Base-by-base conservation (phyloP, 129 eudicot genomes). In the Tagetes erecta region DNA sequence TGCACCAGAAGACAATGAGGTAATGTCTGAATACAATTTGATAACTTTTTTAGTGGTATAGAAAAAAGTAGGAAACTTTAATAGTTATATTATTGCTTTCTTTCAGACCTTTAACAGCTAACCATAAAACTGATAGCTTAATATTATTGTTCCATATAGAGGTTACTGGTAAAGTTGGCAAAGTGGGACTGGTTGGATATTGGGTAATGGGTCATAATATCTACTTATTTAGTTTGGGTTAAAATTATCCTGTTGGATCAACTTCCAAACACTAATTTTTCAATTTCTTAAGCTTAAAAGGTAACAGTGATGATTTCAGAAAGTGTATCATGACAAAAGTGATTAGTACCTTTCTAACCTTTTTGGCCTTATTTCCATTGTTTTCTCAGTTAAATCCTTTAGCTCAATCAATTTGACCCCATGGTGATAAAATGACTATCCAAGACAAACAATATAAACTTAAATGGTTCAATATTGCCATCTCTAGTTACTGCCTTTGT, bases 1-100 rank as follows among this genome's bases (percentile, higher is more conserved):
- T 80, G 88, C 96, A 56, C 88, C 92, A 31, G 97, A 90, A 78
- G 84, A 82, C 85, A 84, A 82, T 66, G 98, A 93, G 98, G 98
- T 90, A 85, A 2, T 20, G 31, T 36, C 13, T 60, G n/a, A 13
- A 14, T 44, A 6, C 66, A 49, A 14, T 75, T 50, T 65, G 3
- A 27, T 55, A 55, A 20, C 27, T 55, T 1, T 55, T 20, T 14
- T 55, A 58, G 41, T 37, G 2, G 20, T 4, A 11, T n/a, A n/a
- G n/a, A n/a, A 20, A n/a, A 52, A 52, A 12, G 58, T 52, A 52
- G 58, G 58, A 20, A n/a, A 33, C 8, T 1, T n/a, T 14, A 5
- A 5, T 14, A 5, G 1, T 52, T 52, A 52, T 52, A 4, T 52
- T n/a, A 4, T 52, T 14, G 33, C 58, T 52, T 52, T 14, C 8